A percentile compares a stretch with the other conserved stretches of the same genome.
Evolutionary conservation across 2,329 filamentous ascomycete genomes (phyloP).

Genomic region (Exutisphaerella laricina): DNA sequence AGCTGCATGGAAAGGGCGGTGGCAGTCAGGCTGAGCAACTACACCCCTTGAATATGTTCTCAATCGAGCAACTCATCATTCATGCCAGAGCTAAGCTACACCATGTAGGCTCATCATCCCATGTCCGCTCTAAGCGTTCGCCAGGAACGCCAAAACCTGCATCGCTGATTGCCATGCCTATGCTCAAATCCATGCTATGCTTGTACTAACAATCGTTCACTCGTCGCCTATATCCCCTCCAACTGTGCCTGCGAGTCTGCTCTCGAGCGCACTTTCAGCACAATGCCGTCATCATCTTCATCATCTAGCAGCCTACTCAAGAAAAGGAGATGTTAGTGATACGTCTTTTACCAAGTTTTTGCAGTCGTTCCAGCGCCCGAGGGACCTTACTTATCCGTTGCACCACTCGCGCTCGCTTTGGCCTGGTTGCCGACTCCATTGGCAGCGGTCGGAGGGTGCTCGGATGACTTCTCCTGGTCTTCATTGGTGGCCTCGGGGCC

Average conservation of each 20-base stretch:
- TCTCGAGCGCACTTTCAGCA: slow-evolving; percentile 16
- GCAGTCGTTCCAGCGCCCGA: slow-evolving; percentile 5
- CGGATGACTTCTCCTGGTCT: slow-evolving; percentile 14
- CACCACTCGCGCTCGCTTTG: slow-evolving; percentile 12
- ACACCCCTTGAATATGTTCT: too few species aligned
- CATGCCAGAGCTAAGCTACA: too few species aligned
- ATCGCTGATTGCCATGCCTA: too few species aligned
- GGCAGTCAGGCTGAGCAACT: too few species aligned
- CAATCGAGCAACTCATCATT: too few species aligned
- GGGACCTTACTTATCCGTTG: slow-evolving; percentile 21
- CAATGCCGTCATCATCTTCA: slow-evolving; percentile 21
- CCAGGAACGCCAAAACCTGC: too few species aligned
- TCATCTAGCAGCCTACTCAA: slow-evolving; percentile 17
- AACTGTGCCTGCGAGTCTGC: slow-evolving; percentile 8
- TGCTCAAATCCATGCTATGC: too few species aligned
- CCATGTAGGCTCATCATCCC: too few species aligned
- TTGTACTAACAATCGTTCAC: too few species aligned
- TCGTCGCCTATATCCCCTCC: too few species aligned
- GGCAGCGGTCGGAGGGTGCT: slow-evolving; percentile 13
- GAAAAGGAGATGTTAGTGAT: slow-evolving; percentile 17
- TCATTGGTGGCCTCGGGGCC: slow-evolving; percentile 11
- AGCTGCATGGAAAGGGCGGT: too few species aligned
- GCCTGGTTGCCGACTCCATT: slow-evolving; percentile 16
- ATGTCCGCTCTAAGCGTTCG: too few species aligned
- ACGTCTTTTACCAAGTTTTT: slow-evolving; percentile 3